phyloP scores from a whole-genome alignment of 1,139 yeast genomes.

The Nadsonia commutata region DNA sequence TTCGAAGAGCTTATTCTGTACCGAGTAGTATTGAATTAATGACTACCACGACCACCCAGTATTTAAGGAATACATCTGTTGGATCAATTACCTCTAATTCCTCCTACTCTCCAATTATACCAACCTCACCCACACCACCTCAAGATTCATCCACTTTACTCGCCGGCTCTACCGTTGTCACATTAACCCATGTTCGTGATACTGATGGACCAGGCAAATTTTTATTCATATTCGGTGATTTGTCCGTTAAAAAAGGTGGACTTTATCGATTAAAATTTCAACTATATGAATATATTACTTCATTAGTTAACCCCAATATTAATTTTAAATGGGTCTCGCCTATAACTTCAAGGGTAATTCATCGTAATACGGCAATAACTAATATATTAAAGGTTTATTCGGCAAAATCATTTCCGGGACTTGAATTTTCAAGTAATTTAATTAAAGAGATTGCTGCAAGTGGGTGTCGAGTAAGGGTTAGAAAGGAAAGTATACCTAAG shows the following conservation, averaged over 20 bases:
- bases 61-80: too few relatives aligned
- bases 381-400: conserved; percentile 21
- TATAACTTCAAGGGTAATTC: conserved; percentile 3
- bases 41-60: too few relatives aligned
- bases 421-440: conserved; percentile 21
- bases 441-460: conserved; percentile 23
- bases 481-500: conserved; percentile 17
- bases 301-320: conserved; percentile 9
- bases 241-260: conserved; percentile 24
- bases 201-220: conserved; percentile 16
- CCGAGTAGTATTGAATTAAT: too few relatives aligned
- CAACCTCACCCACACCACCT: too few relatives aligned
- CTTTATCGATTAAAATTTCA: conserved; percentile 18
- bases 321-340: not conserved
- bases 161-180: conserved; percentile 17
- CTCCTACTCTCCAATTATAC: too few relatives aligned
- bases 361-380: conserved; percentile 16
- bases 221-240: conserved; percentile 21
- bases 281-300: conserved; percentile 18
- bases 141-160: conserved; percentile 8
- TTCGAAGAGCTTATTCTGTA: too few relatives aligned
- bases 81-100: too few relatives aligned
- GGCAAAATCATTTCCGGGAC: conserved; percentile 25
- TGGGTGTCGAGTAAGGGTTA: conserved; percentile 23
- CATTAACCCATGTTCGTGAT: conserved; percentile 15